These are phyloP conservation scores for Pyronema omphalodes DNA, from an alignment of 495 filamentous ascomycete species.

Conservation along the genomic window DNA sequence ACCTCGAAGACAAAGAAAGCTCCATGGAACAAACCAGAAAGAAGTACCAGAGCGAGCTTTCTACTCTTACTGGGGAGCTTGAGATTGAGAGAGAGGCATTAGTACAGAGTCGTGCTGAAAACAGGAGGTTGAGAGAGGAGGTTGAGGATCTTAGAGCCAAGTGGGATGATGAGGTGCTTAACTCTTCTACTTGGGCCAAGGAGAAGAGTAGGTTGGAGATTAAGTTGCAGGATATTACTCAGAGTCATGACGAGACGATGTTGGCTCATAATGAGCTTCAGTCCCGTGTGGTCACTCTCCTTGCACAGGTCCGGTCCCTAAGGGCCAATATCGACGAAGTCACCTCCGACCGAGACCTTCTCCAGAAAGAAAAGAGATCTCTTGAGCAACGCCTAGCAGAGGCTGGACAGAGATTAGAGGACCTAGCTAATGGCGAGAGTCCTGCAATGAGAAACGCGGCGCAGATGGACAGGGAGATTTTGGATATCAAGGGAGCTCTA, in stretches of 20 bases:
- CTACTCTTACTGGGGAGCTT: constrained; percentile 70
- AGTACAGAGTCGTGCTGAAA: constrained; percentile 38
- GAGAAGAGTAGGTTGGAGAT: constrained; percentile 87
- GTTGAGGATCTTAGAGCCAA: constrained; percentile 86
- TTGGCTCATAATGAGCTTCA: constrained; percentile 90
- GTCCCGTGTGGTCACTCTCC: constrained; percentile 67
- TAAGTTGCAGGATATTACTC: constrained; percentile 72
- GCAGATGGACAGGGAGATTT: constrained; percentile 67
- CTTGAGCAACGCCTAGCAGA: constrained; percentile 76
- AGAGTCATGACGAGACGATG: constrained; percentile 81
- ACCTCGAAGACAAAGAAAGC: constrained; percentile 90
- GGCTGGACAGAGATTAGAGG: constrained; percentile 79
- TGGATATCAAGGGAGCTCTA: constrained; percentile 75
- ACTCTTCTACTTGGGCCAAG: constrained; percentile 95
- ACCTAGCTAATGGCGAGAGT: constrained; percentile 68
- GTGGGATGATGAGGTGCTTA: constrained; percentile 97
- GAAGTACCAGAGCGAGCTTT: constrained; percentile 91
- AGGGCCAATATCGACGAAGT: constrained; percentile 74
- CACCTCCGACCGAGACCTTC: constrained; percentile 62
- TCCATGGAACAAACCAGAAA: constrained; percentile 93
- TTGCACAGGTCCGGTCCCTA: constrained; percentile 79
- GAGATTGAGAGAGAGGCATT: constrained; percentile 83
- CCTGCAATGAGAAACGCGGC: constrained; percentile 86
- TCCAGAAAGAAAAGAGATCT: constrained; percentile 76
- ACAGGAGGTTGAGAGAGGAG: constrained; percentile 55